Conservation (phyloP, 177 flowering plant genomes). For the Tripterygium wilfordii region DNA sequence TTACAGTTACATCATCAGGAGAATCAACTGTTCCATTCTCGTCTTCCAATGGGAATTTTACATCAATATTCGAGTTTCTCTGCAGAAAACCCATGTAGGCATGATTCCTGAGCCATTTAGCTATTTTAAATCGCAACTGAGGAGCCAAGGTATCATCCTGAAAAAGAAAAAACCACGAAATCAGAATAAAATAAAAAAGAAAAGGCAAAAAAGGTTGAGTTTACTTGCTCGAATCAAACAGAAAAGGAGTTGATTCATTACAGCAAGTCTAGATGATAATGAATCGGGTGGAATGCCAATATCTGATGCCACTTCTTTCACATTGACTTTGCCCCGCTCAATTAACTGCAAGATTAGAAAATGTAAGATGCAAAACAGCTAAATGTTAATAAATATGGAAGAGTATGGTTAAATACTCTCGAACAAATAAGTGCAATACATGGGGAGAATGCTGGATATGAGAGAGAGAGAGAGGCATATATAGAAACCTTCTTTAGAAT, state of each 20-base stretch:
- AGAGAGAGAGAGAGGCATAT: no score
- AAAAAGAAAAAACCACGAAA: no score
- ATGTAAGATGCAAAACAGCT: slow-evolving; percentile 9
- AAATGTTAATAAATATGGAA: not conserved
- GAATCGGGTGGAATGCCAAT: slow-evolving; percentile 60
- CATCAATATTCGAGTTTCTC: slow-evolving; percentile 30
- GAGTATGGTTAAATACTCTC: no score
- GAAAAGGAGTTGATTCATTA: slow-evolving; percentile 29
- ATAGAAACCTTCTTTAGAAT: slow-evolving; percentile 79
- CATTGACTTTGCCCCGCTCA: slow-evolving; percentile 60
- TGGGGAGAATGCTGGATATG: no score
- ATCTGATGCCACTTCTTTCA: slow-evolving; percentile 65
- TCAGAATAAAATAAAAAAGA: no score
- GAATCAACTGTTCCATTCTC: slow-evolving; percentile 25
- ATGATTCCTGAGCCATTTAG: slow-evolving; percentile 66
- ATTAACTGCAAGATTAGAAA: slow-evolving; percentile 43
- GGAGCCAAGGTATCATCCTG: slow-evolving; percentile 52
- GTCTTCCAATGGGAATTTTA: slow-evolving; percentile 22
- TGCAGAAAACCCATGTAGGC: slow-evolving; percentile 34
- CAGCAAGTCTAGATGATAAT: slow-evolving; percentile 47
- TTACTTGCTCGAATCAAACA: no score
- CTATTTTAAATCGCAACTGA: slow-evolving; percentile 47
- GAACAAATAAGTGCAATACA: no score
- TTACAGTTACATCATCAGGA: slow-evolving; percentile 24
- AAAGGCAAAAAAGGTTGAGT: no score